Conservation (phyloP, 2,329 filamentous ascomycete genomes). For the Trichoderma koningiopsis region DNA sequence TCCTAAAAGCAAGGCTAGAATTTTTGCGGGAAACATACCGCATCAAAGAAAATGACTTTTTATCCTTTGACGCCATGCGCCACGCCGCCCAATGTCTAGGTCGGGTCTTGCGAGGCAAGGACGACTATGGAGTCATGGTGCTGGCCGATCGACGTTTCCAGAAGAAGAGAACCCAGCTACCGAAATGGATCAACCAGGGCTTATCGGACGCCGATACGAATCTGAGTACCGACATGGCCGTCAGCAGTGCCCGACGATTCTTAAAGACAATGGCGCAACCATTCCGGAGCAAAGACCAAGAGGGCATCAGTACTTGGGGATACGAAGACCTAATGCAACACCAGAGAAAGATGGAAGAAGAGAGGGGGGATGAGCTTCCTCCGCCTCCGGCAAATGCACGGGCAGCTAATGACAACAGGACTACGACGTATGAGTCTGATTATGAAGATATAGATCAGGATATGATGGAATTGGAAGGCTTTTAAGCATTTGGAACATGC, state of each 20-base stretch:
- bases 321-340: slow-evolving; percentile 75
- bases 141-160: slow-evolving; percentile 91
- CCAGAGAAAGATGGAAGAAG: slow-evolving; percentile 72
- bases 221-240: slow-evolving; percentile 92
- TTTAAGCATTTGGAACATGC: slow-evolving; percentile 28
- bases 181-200: slow-evolving; percentile 94
- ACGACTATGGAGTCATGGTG: slow-evolving; percentile 99
- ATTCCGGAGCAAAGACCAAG: slow-evolving; percentile 78
- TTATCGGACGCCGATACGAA: slow-evolving; percentile 84
- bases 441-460: slow-evolving; percentile 56
- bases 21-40: slow-evolving; percentile 97
- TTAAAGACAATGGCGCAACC: slow-evolving; percentile 89
- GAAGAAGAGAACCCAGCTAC: slow-evolving; percentile 86
- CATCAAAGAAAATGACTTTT: slow-evolving; percentile 94
- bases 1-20: slow-evolving; percentile 91
- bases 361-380: slow-evolving; percentile 59
- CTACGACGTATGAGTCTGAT: slow-evolving; percentile 54
- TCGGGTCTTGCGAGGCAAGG: slow-evolving; percentile 91
- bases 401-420: neutral
- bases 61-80: slow-evolving; percentile 99
- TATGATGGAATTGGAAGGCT: slow-evolving; percentile 56
- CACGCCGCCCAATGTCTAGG: slow-evolving; percentile 96
- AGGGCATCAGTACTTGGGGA: slow-evolving; percentile 93
- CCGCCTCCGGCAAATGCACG: slow-evolving; percentile 37
- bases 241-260: slow-evolving; percentile 86